Evolutionary conservation across 208 protist genomes (phyloP).

Genomic region (Trypanosoma rangeli): DNA sequence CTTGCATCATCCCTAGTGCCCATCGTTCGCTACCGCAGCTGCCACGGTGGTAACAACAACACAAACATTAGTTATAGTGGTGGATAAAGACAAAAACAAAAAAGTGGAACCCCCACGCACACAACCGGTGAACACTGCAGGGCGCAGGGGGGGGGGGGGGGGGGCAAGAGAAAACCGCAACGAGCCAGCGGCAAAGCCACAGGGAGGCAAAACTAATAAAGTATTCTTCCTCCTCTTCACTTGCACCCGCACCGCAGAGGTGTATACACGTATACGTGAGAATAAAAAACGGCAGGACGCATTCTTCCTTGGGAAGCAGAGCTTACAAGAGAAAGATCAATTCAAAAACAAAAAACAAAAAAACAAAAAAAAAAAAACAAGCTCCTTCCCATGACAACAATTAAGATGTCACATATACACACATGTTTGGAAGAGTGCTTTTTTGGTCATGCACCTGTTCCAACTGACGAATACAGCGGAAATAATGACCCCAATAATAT

Average conservation of each 20-base stretch:
- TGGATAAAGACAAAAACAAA: not conserved
- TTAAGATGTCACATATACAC: no score
- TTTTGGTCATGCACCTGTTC: no score
- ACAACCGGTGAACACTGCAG: no score
- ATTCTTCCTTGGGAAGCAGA: not conserved
- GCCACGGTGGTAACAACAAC: not conserved
- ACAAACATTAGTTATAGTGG: not conserved
- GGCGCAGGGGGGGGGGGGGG: no score
- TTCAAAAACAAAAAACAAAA: not conserved
- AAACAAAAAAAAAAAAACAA: not conserved
- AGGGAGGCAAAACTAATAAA: not conserved
- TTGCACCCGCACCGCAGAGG: not conserved
- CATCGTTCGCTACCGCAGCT: conserved; percentile 1
- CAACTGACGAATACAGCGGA: no score
- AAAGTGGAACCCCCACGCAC: not conserved
- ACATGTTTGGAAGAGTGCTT: no score
- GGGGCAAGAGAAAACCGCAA: no score
- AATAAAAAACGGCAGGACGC: not conserved
- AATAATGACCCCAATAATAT: no score
- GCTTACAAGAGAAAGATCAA: not conserved
- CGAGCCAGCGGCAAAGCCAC: no score
- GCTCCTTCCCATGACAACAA: no score
- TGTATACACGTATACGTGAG: not conserved
- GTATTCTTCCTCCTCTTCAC: not conserved
- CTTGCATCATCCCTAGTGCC: conserved; percentile 30